phyloP scores from a whole-genome alignment of 495 filamentous ascomycete species.

The Aspergillus panamensis region DNA sequence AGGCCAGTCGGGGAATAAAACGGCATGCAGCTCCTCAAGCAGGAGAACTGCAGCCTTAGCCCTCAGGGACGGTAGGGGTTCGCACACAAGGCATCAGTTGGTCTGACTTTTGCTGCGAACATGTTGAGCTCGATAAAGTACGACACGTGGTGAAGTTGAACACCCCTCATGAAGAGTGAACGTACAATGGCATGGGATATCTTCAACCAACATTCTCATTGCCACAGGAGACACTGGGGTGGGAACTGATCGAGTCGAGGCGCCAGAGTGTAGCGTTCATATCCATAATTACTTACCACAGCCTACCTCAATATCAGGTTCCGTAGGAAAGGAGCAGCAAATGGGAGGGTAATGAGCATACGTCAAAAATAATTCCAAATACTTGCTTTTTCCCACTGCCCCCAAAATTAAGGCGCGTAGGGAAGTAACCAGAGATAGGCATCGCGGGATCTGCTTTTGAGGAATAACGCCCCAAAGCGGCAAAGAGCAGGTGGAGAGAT shows the following conservation, averaged over 20 bases:
- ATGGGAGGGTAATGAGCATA: neutral
- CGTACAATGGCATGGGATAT: slow-evolving; percentile 24
- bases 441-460: slow-evolving; percentile 4
- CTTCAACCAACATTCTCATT: neutral
- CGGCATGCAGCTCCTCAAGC: slow-evolving; percentile 49
- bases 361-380: neutral
- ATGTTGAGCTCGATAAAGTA: slow-evolving; percentile 44
- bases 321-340: neutral
- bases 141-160: slow-evolving; percentile 45
- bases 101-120: slow-evolving; percentile 50
- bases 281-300: neutral
- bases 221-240: neutral
- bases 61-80: neutral
- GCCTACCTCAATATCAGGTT: neutral
- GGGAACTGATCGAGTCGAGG: neutral
- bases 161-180: slow-evolving; percentile 34
- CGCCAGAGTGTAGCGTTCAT: neutral
- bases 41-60: slow-evolving; percentile 44
- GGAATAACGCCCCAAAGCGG: neutral
- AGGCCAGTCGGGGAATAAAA: neutral
- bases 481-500: slow-evolving; percentile 3
- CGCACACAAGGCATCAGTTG: slow-evolving; percentile 40
- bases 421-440: neutral
- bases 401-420: neutral
- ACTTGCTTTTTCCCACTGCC: neutral